Conservation (phyloP, 2,329 filamentous ascomycete genomes). For the Bipolaris zeicola region DNA sequence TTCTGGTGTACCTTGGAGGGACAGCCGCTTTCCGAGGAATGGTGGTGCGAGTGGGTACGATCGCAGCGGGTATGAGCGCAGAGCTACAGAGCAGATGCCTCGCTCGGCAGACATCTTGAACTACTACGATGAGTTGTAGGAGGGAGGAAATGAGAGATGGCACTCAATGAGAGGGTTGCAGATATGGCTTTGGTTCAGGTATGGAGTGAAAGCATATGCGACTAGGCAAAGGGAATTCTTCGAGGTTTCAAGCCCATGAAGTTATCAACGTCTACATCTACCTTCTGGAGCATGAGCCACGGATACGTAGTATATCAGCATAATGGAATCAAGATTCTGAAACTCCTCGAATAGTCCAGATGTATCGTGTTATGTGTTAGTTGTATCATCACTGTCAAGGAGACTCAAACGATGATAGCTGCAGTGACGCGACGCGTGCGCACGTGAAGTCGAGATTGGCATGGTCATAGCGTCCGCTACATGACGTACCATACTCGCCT, state of each 20-base stretch:
- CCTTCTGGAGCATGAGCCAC: too few species aligned
- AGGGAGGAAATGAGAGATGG: not conserved
- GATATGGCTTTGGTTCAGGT: not conserved
- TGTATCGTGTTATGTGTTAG: not conserved
- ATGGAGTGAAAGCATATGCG: not conserved
- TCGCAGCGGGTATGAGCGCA: not conserved
- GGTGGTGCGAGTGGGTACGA: not conserved
- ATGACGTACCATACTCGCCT: constrained; percentile 25
- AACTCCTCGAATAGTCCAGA: not conserved
- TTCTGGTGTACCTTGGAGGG: not conserved
- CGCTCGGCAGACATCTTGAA: not conserved
- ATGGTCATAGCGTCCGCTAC: constrained; percentile 22
- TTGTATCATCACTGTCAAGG: not conserved
- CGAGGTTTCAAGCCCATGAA: not conserved
- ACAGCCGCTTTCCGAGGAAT: not conserved
- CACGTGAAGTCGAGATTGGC: constrained; percentile 26
- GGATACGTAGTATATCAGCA: too few species aligned
- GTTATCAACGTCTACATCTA: too few species aligned
- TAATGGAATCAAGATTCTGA: too few species aligned
- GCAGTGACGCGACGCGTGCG: constrained; percentile 29
- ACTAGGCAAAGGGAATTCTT: not conserved
- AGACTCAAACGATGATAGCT: not conserved
- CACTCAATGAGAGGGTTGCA: not conserved
- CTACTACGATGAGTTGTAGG: not conserved
- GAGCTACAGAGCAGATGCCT: not conserved